These are phyloP conservation scores for Emericellopsis cladophorae DNA, from an alignment of 2,329 filamentous ascomycete species.

Conservation along the genomic window DNA sequence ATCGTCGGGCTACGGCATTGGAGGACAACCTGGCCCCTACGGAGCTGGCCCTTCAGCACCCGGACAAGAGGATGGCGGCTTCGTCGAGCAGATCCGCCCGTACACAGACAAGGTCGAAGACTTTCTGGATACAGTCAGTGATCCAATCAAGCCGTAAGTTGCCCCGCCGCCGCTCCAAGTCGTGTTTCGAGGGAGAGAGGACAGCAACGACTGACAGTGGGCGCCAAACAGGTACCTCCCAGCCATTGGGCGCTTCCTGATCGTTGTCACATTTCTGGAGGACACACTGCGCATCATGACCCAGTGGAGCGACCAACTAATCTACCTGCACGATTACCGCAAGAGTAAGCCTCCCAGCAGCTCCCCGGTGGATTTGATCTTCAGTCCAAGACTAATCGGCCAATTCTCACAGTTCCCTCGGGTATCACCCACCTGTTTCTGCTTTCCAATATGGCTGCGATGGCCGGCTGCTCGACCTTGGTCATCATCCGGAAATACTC, in stretches of 20 bases:
- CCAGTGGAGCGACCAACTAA: conserved; percentile 91
- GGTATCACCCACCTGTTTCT: conserved; percentile 91
- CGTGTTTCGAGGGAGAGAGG: background rate
- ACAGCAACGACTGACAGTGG: background rate
- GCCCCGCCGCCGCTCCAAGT: background rate
- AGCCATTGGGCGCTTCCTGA: conserved; percentile 90
- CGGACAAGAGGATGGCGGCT: conserved; percentile 49
- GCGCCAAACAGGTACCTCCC: conserved; percentile 62
- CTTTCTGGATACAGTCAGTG: conserved; percentile 70
- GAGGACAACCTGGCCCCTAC: conserved; percentile 56
- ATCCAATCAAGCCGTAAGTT: conserved; percentile 81
- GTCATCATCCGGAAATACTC: conserved; percentile 90
- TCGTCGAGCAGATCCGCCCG: conserved; percentile 75
- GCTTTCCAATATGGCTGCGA: conserved; percentile 77
- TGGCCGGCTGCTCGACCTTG: conserved; percentile 68
- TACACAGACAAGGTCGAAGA: conserved; percentile 99
- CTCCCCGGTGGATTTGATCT: too few relatives aligned
- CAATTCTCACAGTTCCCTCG: conserved; percentile 52
- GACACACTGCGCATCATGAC: conserved; percentile 93
- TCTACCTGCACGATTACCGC: conserved; percentile 86
- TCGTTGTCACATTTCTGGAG: conserved; percentile 96
- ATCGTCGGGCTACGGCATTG: conserved; percentile 67
- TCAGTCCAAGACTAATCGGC: conserved; percentile 8
- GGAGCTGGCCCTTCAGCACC: conserved; percentile 36
- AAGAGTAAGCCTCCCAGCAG: conserved; percentile 48